phyloP scores from a whole-genome alignment of 2,329 filamentous ascomycete species.

The Didymella keratinophila region DNA sequence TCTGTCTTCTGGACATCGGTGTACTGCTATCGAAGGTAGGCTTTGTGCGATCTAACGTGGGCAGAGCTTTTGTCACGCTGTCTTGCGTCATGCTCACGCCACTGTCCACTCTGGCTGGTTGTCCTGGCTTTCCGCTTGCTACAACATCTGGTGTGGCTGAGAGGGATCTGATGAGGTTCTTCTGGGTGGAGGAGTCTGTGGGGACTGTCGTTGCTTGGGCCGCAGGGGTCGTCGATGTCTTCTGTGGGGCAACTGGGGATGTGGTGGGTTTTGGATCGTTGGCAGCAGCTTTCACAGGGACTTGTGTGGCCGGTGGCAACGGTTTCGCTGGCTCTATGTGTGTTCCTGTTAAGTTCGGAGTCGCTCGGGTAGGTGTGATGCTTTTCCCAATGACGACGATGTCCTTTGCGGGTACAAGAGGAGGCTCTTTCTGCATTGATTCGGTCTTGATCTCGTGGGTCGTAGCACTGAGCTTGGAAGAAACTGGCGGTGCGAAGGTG shows the following conservation, averaged over 20 bases:
- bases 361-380: neutral
- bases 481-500: neutral
- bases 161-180: too few relatives aligned
- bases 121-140: neutral
- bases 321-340: too few relatives aligned
- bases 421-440: neutral
- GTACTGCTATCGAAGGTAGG: neutral
- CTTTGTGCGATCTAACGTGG: neutral
- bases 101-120: slow-evolving; percentile 13
- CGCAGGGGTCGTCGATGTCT: neutral
- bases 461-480: neutral
- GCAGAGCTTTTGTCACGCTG: neutral
- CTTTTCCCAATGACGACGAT: neutral
- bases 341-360: neutral
- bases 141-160: neutral
- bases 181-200: neutral
- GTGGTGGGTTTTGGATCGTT: neutral
- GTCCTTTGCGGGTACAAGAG: neutral
- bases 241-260: neutral
- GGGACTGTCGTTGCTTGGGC: neutral
- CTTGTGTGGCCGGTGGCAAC: neutral
- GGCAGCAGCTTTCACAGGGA: neutral
- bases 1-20: slow-evolving; percentile 5
- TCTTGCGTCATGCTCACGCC: slow-evolving; percentile 1
- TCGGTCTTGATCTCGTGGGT: neutral